phyloP scores from a whole-genome alignment of 805 yeast genomes.

The Hanseniaspora guilliermondii region DNA sequence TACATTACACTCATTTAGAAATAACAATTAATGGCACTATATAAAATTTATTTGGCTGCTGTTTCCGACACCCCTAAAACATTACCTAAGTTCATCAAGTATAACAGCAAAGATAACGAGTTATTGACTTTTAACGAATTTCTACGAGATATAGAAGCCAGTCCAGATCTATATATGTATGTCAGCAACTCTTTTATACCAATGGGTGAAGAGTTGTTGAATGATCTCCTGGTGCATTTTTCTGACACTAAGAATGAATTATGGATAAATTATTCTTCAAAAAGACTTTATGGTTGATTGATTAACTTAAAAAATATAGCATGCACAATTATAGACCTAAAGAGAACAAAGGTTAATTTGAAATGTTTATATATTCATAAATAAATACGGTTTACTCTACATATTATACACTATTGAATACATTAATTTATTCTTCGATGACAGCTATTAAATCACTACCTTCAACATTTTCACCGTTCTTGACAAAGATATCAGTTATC shows the following conservation, averaged over 20 bases:
- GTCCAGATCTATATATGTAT: slow-evolving; percentile 22
- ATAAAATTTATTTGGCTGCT: slow-evolving; percentile 4
- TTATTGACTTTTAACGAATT: background rate
- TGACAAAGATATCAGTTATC: slow-evolving; percentile 61
- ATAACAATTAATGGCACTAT: background rate
- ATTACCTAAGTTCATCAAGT: slow-evolving; percentile 5
- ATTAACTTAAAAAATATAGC: too few species aligned
- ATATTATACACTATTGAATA: too few species aligned
- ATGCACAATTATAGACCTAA: background rate
- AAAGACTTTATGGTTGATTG: slow-evolving; percentile 25
- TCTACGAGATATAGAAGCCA: background rate
- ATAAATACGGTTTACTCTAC: background rate
- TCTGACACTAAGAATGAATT: slow-evolving; percentile 22
- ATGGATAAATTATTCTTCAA: slow-evolving; percentile 27
- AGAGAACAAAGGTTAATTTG: background rate
- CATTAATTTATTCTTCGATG: slow-evolving; percentile 27
- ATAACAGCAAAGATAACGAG: slow-evolving; percentile 1
- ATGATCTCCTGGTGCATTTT: slow-evolving; percentile 26
- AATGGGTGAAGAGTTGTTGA: slow-evolving; percentile 25
- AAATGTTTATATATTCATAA: background rate
- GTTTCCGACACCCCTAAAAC: slow-evolving; percentile 6
- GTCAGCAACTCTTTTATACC: slow-evolving; percentile 30
- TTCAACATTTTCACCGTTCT: slow-evolving; percentile 91
- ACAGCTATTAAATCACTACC: slow-evolving; percentile 77
- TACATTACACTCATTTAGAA: background rate